These are phyloP conservation scores for Phytophthora podocarpi DNA, from an alignment of 352 stramenopile genomes.

Conservation along the genomic window DNA sequence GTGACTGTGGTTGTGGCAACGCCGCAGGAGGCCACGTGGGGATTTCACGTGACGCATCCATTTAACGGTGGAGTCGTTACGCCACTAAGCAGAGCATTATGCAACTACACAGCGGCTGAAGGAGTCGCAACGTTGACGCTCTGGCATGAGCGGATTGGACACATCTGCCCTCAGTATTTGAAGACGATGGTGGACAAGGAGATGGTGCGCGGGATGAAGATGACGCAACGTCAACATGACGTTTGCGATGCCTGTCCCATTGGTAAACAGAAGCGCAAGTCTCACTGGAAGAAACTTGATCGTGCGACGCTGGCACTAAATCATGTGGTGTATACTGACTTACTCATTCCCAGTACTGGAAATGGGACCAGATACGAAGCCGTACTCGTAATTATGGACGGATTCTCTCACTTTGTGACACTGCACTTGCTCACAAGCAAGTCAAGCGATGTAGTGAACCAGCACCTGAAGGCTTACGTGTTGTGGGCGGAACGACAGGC, in stretches of 20 bases:
- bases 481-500: background rate
- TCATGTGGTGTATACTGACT: slow-evolving; percentile 14
- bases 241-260: background rate
- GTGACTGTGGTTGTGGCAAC: background rate
- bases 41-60: background rate
- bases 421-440: slow-evolving; percentile 13
- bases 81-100: background rate
- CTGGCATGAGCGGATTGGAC: slow-evolving; percentile 2
- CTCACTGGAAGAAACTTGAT: slow-evolving; percentile 8
- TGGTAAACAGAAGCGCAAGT: background rate
- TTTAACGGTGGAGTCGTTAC: background rate
- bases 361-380: slow-evolving; percentile 8
- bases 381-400: slow-evolving; percentile 15
- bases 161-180: slow-evolving; percentile 1
- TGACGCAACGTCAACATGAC: background rate
- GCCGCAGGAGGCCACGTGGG: slow-evolving; percentile 1
- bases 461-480: slow-evolving; percentile 1
- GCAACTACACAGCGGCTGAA: background rate
- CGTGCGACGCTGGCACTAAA: slow-evolving; percentile 2
- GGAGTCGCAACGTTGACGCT: background rate
- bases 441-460: slow-evolving; percentile 1
- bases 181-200: slow-evolving; percentile 8
- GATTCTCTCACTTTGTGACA: slow-evolving; percentile 3
- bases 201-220: background rate
- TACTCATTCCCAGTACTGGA: slow-evolving; percentile 8